Evolutionary conservation across 2,329 filamentous ascomycete species (phyloP).

Genomic region (Aspergillus glaucus): DNA sequence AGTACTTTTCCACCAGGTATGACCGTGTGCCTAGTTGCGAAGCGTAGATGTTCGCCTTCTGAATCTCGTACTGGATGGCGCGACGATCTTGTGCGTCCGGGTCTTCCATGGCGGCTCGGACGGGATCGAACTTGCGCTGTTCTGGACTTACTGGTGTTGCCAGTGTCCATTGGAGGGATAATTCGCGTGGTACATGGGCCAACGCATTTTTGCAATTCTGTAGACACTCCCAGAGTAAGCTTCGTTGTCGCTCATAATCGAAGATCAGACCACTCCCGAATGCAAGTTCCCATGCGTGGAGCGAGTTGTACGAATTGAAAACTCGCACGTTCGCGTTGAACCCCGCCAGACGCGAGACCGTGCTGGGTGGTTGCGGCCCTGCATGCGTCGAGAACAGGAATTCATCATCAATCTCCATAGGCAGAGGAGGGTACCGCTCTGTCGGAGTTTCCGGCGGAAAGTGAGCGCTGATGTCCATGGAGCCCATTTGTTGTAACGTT

Average conservation of each 20-base stretch:
- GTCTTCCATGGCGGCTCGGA: slow-evolving; percentile 18
- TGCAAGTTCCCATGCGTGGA: slow-evolving; percentile 73
- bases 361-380: slow-evolving; percentile 60
- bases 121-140: not conserved
- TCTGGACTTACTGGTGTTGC: slow-evolving; percentile 27
- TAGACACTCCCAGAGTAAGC: slow-evolving; percentile 64
- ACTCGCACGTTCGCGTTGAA: slow-evolving; percentile 76
- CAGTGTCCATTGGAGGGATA: slow-evolving; percentile 47
- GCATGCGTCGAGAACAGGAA: slow-evolving; percentile 68
- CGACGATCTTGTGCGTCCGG: slow-evolving; percentile 21
- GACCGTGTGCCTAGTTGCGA: slow-evolving; percentile 76
- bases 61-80: slow-evolving; percentile 72
- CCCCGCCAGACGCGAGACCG: slow-evolving; percentile 65
- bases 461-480: slow-evolving; percentile 63
- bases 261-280: slow-evolving; percentile 73
- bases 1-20: slow-evolving; percentile 81
- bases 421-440: slow-evolving; percentile 71
- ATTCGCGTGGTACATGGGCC: slow-evolving; percentile 60
- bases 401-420: slow-evolving; percentile 76
- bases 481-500: slow-evolving; percentile 71
- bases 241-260: slow-evolving; percentile 70
- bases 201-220: slow-evolving; percentile 63
- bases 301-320: slow-evolving; percentile 71
- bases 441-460: slow-evolving; percentile 70
- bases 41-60: slow-evolving; percentile 83